Percentiles rank a stretch among this genome's conserved stretches.
phyloP scores from a whole-genome alignment of 1,139 yeast genomes.

The Nakaseomyces delphensis region DNA sequence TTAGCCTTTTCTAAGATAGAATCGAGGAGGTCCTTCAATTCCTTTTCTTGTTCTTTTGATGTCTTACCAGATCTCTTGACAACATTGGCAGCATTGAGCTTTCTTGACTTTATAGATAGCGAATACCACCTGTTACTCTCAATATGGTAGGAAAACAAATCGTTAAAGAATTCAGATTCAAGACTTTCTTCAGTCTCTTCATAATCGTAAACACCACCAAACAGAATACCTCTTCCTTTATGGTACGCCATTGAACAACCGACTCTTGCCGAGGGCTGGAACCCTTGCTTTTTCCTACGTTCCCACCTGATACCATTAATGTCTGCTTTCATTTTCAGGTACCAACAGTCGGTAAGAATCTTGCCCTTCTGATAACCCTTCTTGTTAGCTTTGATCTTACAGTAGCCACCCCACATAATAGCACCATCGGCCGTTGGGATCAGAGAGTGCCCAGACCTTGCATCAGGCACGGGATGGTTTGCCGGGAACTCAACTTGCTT shows the following conservation, averaged over 20 bases:
- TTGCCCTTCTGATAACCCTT: slow-evolving; percentile 89
- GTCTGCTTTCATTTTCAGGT: slow-evolving; percentile 78
- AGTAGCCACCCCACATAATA: slow-evolving; percentile 84
- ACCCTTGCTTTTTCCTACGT: slow-evolving; percentile 80
- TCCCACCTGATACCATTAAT: slow-evolving; percentile 79
- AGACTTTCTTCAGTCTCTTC: slow-evolving; percentile 92
- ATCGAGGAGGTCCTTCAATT: slow-evolving; percentile 71
- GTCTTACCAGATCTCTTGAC: slow-evolving; percentile 26
- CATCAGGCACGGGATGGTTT: slow-evolving; percentile 74
- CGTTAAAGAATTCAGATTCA: slow-evolving; percentile 77
- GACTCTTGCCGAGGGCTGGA: slow-evolving; percentile 85
- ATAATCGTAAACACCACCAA: slow-evolving; percentile 92
- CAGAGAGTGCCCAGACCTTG: slow-evolving; percentile 88
- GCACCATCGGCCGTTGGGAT: slow-evolving; percentile 81
- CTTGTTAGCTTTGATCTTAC: slow-evolving; percentile 67
- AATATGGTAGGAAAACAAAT: slow-evolving; percentile 70
- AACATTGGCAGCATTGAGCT: slow-evolving; percentile 13
- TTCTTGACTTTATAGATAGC: slow-evolving; percentile 54
- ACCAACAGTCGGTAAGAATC: slow-evolving; percentile 83
- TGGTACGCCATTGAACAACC: slow-evolving; percentile 88
- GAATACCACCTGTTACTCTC: slow-evolving; percentile 89
- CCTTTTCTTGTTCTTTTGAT: slow-evolving; percentile 53
- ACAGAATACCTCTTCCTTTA: slow-evolving; percentile 84
- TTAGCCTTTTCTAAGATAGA: slow-evolving; percentile 65
- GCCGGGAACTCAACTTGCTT: slow-evolving; percentile 79